Conservation (phyloP, 805 yeast species). For the Pichia manshurica region DNA sequence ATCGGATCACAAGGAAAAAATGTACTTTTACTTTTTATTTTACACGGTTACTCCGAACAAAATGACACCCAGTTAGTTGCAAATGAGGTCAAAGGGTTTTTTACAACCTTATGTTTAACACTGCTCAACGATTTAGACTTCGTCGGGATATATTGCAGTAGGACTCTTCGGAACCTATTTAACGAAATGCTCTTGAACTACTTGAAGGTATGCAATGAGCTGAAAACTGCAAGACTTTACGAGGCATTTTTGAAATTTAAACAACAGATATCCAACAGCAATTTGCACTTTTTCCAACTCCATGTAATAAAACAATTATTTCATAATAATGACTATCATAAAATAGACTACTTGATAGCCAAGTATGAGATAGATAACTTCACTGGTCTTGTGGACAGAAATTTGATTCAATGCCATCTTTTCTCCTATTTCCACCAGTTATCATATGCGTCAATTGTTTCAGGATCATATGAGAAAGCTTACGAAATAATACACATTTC, state of each 20-base stretch:
- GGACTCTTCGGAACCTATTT: slow-evolving; percentile 1
- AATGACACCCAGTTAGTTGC: background rate
- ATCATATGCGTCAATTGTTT: slow-evolving; percentile 18
- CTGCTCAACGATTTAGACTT: slow-evolving; percentile 8
- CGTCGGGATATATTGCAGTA: background rate
- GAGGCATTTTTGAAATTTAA: slow-evolving; percentile 2
- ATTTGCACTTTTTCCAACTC: slow-evolving; percentile 11
- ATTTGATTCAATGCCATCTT: slow-evolving; percentile 11
- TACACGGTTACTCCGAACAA: slow-evolving; percentile 2
- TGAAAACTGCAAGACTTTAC: slow-evolving; percentile 1
- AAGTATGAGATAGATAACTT: slow-evolving; percentile 12
- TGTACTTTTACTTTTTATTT: slow-evolving; percentile 2
- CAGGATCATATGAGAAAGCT: slow-evolving; percentile 16
- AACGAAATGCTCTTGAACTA: slow-evolving; percentile 4
- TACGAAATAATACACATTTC: slow-evolving; percentile 14
- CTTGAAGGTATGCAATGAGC: slow-evolving; percentile 6
- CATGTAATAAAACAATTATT: slow-evolving; percentile 10
- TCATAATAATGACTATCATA: slow-evolving; percentile 3
- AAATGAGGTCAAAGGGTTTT: background rate
- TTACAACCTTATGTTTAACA: background rate
- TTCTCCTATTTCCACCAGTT: slow-evolving; percentile 17
- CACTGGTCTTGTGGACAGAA: slow-evolving; percentile 9
- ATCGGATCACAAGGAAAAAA: background rate
- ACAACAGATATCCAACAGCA: background rate
- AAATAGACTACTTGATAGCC: slow-evolving; percentile 4